Conservation (phyloP, 352 stramenopile species). For the Pythium utonaiense region DNA sequence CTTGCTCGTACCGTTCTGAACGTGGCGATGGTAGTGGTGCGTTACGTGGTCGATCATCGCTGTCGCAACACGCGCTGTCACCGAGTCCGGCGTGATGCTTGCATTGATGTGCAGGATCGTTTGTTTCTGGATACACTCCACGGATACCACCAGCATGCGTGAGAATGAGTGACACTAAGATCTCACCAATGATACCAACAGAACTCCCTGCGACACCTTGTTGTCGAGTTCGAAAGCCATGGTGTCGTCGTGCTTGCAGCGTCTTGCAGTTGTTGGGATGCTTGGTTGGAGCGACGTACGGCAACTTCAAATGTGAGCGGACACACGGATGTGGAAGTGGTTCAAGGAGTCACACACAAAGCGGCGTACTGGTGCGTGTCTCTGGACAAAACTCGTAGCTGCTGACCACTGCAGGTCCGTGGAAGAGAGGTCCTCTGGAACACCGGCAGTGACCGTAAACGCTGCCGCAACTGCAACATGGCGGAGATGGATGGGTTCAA, state of each 20-base stretch:
- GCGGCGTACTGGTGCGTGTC: conserved; percentile 16
- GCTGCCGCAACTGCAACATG: conserved; percentile 18
- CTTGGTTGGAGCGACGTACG: conserved; percentile 1
- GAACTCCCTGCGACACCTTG: conserved; percentile 18
- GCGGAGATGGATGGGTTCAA: conserved; percentile 6
- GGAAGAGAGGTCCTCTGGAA: not conserved
- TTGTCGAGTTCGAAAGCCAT: conserved; percentile 15
- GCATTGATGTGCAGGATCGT: conserved; percentile 79
- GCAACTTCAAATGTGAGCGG: not conserved
- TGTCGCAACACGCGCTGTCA: conserved; percentile 60
- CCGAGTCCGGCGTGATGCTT: conserved; percentile 69
- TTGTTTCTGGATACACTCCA: conserved; percentile 37
- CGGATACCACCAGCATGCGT: not conserved
- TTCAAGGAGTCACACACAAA: too few relatives aligned
- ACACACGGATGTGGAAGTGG: not conserved
- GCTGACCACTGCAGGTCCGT: not conserved
- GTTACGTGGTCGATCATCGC: conserved; percentile 68
- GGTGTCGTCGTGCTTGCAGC: not conserved
- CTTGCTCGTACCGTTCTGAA: conserved; percentile 23
- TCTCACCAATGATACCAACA: not conserved
- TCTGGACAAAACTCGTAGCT: conserved; percentile 1
- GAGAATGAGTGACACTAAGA: not conserved
- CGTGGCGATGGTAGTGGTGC: conserved; percentile 68
- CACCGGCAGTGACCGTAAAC: not conserved
- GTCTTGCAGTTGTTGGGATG: not conserved